Base-by-base conservation (phyloP, 2,329 filamentous ascomycete genomes). In the Venturia carpophila region DNA sequence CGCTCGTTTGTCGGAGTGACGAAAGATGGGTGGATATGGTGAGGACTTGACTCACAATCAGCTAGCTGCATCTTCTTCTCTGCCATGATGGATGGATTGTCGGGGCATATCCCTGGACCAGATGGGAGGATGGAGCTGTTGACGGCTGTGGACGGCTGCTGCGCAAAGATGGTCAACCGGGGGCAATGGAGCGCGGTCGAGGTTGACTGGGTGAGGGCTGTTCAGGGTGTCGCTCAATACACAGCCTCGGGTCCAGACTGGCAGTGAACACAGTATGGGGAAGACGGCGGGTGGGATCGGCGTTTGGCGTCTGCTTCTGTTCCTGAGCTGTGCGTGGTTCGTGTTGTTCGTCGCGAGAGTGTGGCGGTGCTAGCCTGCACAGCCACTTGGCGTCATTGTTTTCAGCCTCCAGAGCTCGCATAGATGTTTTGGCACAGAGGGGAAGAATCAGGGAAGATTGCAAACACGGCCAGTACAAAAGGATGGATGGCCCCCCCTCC, bases 21-120 rank as follows among this genome's bases (percentile, higher is more conserved):
- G 10, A 24, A 56, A n/a, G 49, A 9, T 24, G 49, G 19, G 27
- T 24, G 61, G n/a, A 43, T 27, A 66, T 17, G 42, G 60, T 30
- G 63, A 42, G 62, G 19, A 39, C 4, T 41, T 55, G 62, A 79
- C 80, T 74, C 80, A 92, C 92, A 96, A 78, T 96, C 91, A 84
- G 92, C 89, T 81, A 96, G 82, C 78, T 86, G 87, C 89, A 94
- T 91, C 77, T 88, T 90, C 81, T 81, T 80, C 80, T 85, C 82
- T 79, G 85, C 81, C 89, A 62, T 65, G 24, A 93, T 93, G 74
- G 47, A 43, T 34, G 61, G n/a, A 37, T 24, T 27, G 45, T 39
- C 61, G 10, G 61, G 41, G 61, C 61, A 63, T 63, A 39, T 24
- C 45, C 61, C 19, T 37, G 52, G 52, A 37, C 30, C 37, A 39